phyloP scores from a whole-genome alignment of 148 eudicot genomes.

The Dysphania ambrosioides region DNA sequence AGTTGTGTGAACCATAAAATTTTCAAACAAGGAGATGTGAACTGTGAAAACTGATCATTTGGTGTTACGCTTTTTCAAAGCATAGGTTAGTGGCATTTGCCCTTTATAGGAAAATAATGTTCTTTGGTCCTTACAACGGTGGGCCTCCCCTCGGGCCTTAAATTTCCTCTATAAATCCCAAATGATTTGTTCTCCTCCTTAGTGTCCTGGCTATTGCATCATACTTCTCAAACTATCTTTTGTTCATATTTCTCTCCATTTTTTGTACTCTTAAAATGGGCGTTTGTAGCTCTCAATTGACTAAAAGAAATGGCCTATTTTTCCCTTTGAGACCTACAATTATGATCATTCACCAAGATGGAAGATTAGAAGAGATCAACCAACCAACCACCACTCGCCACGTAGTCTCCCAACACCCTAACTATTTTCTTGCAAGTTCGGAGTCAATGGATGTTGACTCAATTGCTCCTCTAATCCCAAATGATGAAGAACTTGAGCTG shows the following conservation, averaged over 20 bases:
- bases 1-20: conserved; percentile 18
- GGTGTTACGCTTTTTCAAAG: conserved; percentile 15
- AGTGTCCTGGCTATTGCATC: neutral
- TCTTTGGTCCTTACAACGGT: conserved; percentile 13
- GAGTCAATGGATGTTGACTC: conserved; percentile 51
- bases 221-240: neutral
- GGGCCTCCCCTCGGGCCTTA: conserved; percentile 17
- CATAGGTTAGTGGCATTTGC: neutral
- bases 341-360: conserved; percentile 43
- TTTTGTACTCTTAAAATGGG: conserved; percentile 16
- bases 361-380: conserved; percentile 41
- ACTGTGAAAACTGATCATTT: conserved; percentile 4
- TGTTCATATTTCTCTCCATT: neutral
- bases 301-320: conserved; percentile 26
- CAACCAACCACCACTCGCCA: conserved; percentile 39
- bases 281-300: conserved; percentile 34
- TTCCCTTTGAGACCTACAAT: conserved; percentile 32
- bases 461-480: conserved; percentile 28
- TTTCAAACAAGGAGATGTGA: conserved; percentile 19
- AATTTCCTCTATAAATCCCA: conserved; percentile 24
- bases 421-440: conserved; percentile 43
- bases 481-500: conserved; percentile 39
- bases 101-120: conserved; percentile 13
- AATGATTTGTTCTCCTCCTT: neutral
- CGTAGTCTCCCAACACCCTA: conserved; percentile 33